phyloP scores from a whole-genome alignment of 2,329 filamentous ascomycete genomes.

The Coleophoma cylindrospora region DNA sequence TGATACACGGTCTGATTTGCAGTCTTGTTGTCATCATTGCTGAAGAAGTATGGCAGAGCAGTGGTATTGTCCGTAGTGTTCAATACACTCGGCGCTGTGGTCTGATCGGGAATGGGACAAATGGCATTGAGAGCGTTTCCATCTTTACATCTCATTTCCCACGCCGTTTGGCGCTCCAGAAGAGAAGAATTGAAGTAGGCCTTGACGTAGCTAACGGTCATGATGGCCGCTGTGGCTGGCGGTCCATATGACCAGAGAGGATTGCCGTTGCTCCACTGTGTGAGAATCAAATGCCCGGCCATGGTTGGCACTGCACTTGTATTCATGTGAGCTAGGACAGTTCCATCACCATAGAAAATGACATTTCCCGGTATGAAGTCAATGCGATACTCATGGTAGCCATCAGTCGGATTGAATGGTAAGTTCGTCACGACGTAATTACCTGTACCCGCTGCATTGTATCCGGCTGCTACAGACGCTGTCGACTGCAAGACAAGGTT shows the following conservation, averaged over 20 bases:
- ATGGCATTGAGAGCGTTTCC: slow-evolving; percentile 31
- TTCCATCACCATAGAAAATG: slow-evolving; percentile 64
- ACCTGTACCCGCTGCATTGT: slow-evolving; percentile 54
- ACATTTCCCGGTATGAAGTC: slow-evolving; percentile 63
- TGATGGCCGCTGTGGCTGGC: slow-evolving; percentile 53
- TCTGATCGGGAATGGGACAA: slow-evolving; percentile 45
- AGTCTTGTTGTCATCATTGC: slow-evolving; percentile 37
- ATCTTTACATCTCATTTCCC: slow-evolving; percentile 35
- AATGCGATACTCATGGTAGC: slow-evolving; percentile 75
- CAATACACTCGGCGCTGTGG: slow-evolving; percentile 24
- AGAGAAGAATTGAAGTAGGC: slow-evolving; percentile 73
- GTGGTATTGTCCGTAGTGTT: slow-evolving; percentile 16
- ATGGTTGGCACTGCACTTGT: slow-evolving; percentile 49
- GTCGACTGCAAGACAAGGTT: slow-evolving; percentile 74
- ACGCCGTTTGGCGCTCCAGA: slow-evolving; percentile 29
- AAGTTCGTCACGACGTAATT: slow-evolving; percentile 54
- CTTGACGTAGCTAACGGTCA: slow-evolving; percentile 67
- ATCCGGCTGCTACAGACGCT: slow-evolving; percentile 51
- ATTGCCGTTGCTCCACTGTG: slow-evolving; percentile 78
- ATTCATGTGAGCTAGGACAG: slow-evolving; percentile 51
- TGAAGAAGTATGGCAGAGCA: slow-evolving; percentile 44
- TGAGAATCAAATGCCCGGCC: slow-evolving; percentile 63
- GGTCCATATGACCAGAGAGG: slow-evolving; percentile 66
- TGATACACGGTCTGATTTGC: slow-evolving; percentile 40
- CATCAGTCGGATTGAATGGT: slow-evolving; percentile 59